A percentile compares a stretch with the other conserved stretches of the same genome.
phyloP scores from a whole-genome alignment of 2,329 filamentous ascomycete genomes.

The Akanthomyces muscarius region DNA sequence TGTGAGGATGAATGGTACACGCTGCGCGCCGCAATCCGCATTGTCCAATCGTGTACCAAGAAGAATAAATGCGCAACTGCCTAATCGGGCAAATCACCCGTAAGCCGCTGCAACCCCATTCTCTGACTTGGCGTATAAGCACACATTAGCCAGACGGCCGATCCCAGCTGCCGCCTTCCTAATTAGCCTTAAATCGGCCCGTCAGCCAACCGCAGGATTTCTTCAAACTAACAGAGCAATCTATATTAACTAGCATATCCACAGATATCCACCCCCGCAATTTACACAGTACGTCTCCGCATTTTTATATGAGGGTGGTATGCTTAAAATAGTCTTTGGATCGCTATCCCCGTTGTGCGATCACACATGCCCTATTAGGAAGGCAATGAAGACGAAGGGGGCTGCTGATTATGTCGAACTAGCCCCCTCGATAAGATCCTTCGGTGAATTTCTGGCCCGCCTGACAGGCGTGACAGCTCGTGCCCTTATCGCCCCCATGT shows the following conservation, averaged over 20 bases:
- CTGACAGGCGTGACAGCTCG: background rate
- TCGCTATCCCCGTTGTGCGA: background rate
- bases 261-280: constrained; percentile 1
- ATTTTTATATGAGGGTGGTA: background rate
- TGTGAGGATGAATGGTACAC: background rate
- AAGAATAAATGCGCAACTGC: background rate
- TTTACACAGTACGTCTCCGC: background rate
- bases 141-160: background rate
- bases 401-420: background rate
- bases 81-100: background rate
- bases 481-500: background rate
- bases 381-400: background rate
- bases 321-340: background rate
- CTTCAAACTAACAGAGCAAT: background rate
- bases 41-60: background rate
- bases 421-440: background rate
- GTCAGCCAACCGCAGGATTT: background rate
- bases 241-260: background rate
- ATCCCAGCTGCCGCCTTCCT: background rate
- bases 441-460: background rate
- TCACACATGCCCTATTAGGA: background rate
- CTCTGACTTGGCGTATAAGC: background rate
- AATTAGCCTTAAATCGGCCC: background rate
- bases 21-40: background rate
- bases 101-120: background rate